Conservation (phyloP, 1,284 basidiomycete genomes). For the Naganishia sp. region DNA sequence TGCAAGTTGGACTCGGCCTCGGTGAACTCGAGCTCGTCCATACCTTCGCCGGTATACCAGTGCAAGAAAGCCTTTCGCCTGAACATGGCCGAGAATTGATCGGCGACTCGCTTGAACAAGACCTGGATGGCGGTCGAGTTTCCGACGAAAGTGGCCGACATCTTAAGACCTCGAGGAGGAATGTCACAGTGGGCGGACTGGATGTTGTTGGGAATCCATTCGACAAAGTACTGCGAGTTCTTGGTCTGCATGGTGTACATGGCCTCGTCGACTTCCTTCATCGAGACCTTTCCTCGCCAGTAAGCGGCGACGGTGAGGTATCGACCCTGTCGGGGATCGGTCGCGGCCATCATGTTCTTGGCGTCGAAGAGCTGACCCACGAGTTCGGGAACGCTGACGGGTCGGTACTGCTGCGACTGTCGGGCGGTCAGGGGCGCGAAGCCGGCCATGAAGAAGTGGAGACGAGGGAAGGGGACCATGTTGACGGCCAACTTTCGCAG, state of each 20-base stretch:
- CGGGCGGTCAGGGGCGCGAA: slow-evolving; percentile 93
- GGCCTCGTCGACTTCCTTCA: slow-evolving; percentile 99
- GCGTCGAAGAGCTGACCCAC: slow-evolving; percentile 99
- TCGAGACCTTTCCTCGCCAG: slow-evolving; percentile 98
- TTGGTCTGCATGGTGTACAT: slow-evolving; percentile 97
- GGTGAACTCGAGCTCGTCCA: slow-evolving; percentile 98
- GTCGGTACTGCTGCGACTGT: slow-evolving; percentile 89
- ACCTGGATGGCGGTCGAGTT: slow-evolving; percentile 98
- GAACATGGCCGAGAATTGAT: slow-evolving; percentile 99
- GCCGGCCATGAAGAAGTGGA: slow-evolving; percentile 99
- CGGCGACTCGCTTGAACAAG: slow-evolving; percentile 94
- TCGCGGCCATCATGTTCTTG: slow-evolving; percentile 97
- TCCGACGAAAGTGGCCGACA: slow-evolving; percentile 95
- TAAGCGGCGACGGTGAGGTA: slow-evolving; percentile 93
- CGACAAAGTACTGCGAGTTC: slow-evolving; percentile 89
- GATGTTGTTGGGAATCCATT: slow-evolving; percentile 97
- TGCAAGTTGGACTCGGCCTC: slow-evolving; percentile 59
- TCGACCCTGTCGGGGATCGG: slow-evolving; percentile 83
- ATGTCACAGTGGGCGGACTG: slow-evolving; percentile 92
- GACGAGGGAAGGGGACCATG: slow-evolving; percentile 98
- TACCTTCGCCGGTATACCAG: slow-evolving; percentile 98
- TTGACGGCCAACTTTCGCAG: slow-evolving; percentile 96
- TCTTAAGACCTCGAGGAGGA: slow-evolving; percentile 86
- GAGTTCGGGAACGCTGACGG: slow-evolving; percentile 91
- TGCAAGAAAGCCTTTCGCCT: slow-evolving; percentile 98